Base-by-base conservation (phyloP, 2,329 filamentous ascomycete species). In the Clathrospora elynae region DNA sequence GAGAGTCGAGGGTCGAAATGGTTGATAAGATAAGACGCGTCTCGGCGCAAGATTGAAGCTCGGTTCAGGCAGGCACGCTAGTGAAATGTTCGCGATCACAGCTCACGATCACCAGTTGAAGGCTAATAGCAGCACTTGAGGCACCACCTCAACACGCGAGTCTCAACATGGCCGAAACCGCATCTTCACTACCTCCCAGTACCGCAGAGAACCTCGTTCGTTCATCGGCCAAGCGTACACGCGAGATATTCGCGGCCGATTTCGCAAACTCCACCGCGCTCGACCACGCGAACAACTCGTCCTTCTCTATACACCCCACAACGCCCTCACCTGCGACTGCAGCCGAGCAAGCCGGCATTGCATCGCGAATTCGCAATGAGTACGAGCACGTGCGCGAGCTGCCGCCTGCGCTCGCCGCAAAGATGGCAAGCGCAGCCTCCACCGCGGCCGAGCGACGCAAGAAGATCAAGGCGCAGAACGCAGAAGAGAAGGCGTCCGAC, bases 371-470 rank as follows among this genome's bases (percentile, higher is more conserved):
- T 64, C 78, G 78, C 38, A 77, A 76, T 62, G 90, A 96, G 74
- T 96, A 96, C 71, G 81, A 84, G 57, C 77, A 85, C 62, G 85
- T 93, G 14, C 82, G 84, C 65, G 85, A 87, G 50, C 78, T 96
- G 3, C 91, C 91, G 5, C 82, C 86, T 14, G 82, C 82, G 1
- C 78, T 96, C 13, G 88, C 88, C 23, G 85, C 88, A 14, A 93
- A 91, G 67, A 86, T 91, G 69, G 85, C 87, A 10, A 81, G 77
- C 59, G 79, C 81, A 24, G 73, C 75, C 17, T 71, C 77, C 2
- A 75, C 77, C 4, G 74, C 82, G n/a, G 79, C 78, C 6, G 78
- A 81, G 48, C 78, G 84, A 52, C 78, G 83, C 54, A 88, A 84
- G 69, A 81, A 84, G 58, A 75, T 78, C 23, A 83, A 81, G 68